Percentiles rank a stretch among this genome's conserved stretches.
Evolutionary conservation across 495 filamentous ascomycete genomes (phyloP).

Genomic region (Podospora pseudocomata): DNA sequence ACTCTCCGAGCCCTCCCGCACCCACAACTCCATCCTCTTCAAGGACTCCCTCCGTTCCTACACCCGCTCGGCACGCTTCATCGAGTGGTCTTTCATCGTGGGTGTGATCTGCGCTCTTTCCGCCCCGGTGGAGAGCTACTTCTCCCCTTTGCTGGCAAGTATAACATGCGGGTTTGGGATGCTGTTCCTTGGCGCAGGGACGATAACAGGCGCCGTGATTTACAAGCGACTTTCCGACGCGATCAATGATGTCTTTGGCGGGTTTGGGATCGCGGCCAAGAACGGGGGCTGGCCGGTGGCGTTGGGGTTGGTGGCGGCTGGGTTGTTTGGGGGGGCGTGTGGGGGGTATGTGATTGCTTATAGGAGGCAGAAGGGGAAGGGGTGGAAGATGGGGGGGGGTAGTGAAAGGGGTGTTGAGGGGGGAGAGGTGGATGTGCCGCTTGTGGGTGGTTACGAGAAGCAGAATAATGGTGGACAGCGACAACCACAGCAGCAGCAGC

Average conservation of each 20-base stretch:
- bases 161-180: constrained; percentile 26
- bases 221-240: constrained; percentile 28
- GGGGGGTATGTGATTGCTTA: constrained; percentile 15
- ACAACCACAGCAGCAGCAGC: constrained; percentile 12
- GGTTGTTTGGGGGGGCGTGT: constrained; percentile 21
- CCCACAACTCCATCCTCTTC: constrained; percentile 22
- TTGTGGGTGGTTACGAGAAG: constrained; percentile 5
- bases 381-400: background rate
- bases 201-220: constrained; percentile 25
- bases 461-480: constrained; percentile 1
- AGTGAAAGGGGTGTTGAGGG: too few species aligned
- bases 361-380: constrained; percentile 16
- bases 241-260: constrained; percentile 30
- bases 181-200: constrained; percentile 30
- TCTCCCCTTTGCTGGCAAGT: constrained; percentile 15
- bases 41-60: constrained; percentile 26
- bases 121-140: constrained; percentile 26
- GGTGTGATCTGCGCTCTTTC: constrained; percentile 24
- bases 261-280: constrained; percentile 25
- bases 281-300: constrained; percentile 25
- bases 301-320: constrained; percentile 28
- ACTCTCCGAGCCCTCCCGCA: constrained; percentile 27
- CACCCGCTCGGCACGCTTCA: constrained; percentile 25
- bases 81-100: constrained; percentile 32
- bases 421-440: background rate